Base-by-base conservation (phyloP, 2,329 filamentous ascomycete species). In the Trichoderma harzianum region DNA sequence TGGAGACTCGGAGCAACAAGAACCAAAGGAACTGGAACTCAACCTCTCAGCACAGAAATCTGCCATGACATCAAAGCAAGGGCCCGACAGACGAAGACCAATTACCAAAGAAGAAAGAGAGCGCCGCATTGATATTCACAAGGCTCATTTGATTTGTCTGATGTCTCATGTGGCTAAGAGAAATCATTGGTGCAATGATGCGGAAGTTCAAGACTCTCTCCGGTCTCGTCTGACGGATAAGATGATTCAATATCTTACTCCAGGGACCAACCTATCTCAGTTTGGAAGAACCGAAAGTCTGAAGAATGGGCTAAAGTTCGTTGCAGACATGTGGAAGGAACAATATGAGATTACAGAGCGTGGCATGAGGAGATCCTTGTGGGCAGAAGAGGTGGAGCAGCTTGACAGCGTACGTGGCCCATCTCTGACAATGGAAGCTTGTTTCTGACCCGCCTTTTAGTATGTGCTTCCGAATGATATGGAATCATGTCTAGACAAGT, bases 171-270 rank as follows among this genome's bases (percentile, higher is more conserved):
- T 91, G 18, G 88, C 92, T 75, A 85, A 89, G 71, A 90, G 95
- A 70, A 99, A 98, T 78, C 84, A 88, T 69, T 98, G 95, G 94
- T 98, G 95, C 82, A 97, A 97, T 77, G 91, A 95, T 78, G 76
- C 83, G 16, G 82, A 86, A 71, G 88, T 93, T 10, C 93, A 97
- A 78, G 86, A 84, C 53, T 82, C 82, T n/a, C 81, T 97, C 53
- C 89, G 87, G 69, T 83, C 86, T 53, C 84, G 95, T 47, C 80
- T 97, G 6, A 86, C 88, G 1, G 87, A 89, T 36, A 92, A 92
- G 76, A 90, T 88, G 34, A 80, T 92, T 32, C 85, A 84, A 0
- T 90, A 90, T 68, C 84, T 98, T 7, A 92, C 91, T 64, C 93
- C 94, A 0, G 86, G 89, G 16, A 82, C 87, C 8, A 85, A 87